A percentile compares a stretch with the other conserved stretches of the same genome.
These are phyloP conservation scores for Biscogniauxia marginata DNA, from an alignment of 2,329 filamentous ascomycete species.

Conservation along the genomic window DNA sequence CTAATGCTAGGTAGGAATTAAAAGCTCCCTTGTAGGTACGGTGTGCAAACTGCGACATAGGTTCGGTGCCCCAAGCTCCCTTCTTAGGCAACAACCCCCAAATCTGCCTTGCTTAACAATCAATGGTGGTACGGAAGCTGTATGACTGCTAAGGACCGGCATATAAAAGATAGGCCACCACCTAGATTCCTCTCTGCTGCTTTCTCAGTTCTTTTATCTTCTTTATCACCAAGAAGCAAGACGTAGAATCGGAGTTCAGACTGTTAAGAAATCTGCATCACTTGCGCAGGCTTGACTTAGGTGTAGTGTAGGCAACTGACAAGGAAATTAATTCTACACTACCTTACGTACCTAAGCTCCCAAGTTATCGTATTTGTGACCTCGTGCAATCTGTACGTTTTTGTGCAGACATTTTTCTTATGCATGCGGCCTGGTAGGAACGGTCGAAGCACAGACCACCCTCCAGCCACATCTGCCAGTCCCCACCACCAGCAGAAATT, in stretches of 20 bases:
- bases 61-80: background rate
- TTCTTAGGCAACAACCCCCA: constrained; percentile 17
- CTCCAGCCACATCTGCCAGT: background rate
- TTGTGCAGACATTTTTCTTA: background rate
- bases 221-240: no score
- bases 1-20: no score
- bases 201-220: no score
- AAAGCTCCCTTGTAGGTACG: no score
- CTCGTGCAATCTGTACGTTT: background rate
- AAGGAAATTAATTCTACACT: no score
- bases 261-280: no score
- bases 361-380: no score
- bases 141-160: constrained; percentile 10
- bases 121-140: constrained; percentile 5
- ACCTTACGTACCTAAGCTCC: no score
- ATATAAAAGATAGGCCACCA: constrained; percentile 18
- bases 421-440: background rate
- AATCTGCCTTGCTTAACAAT: constrained; percentile 34
- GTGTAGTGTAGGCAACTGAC: no score
- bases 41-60: background rate
- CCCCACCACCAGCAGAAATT: background rate
- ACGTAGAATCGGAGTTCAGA: no score
- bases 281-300: no score
- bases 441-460: background rate
- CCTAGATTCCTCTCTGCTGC: background rate